A percentile compares a stretch with the other conserved stretches of the same genome.
Conservation (phyloP, 768 basidiomycete genomes). For the Phaeotremella skinneri region DNA sequence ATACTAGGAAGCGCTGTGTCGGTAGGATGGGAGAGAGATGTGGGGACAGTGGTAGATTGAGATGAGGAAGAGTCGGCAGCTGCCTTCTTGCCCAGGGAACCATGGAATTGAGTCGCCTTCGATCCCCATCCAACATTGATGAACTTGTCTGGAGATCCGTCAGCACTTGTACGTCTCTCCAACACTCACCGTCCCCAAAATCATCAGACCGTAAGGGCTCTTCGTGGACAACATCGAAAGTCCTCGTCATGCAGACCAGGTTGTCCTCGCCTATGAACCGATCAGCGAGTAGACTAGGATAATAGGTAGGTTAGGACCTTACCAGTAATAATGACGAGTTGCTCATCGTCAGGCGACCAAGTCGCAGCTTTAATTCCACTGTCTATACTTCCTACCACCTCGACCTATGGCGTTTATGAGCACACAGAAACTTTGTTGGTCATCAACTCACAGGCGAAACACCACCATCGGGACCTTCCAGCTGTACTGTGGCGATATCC, state of each 20-base stretch:
- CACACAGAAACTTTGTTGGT: neutral
- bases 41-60: constrained; percentile 53
- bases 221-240: constrained; percentile 85
- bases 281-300: neutral
- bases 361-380: constrained; percentile 74
- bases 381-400: constrained; percentile 84
- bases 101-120: constrained; percentile 95
- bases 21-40: constrained; percentile 58
- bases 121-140: constrained; percentile 98
- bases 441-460: constrained; percentile 18
- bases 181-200: constrained; percentile 76
- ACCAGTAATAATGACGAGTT: constrained; percentile 82
- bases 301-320: constrained; percentile 14
- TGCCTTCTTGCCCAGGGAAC: constrained; percentile 83
- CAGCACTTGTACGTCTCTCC: neutral
- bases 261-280: constrained; percentile 63
- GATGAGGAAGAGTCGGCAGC: constrained; percentile 56
- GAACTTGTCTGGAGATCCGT: constrained; percentile 65
- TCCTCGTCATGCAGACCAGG: constrained; percentile 80
- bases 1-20: constrained; percentile 73
- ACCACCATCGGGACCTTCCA: constrained; percentile 50
- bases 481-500: constrained; percentile 70
- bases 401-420: constrained; percentile 56
- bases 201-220: constrained; percentile 66
- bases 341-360: constrained; percentile 90